These are phyloP conservation scores for Cymodocea nodosa DNA, from an alignment of 116 monocot genomes.

Conservation along the genomic window DNA sequence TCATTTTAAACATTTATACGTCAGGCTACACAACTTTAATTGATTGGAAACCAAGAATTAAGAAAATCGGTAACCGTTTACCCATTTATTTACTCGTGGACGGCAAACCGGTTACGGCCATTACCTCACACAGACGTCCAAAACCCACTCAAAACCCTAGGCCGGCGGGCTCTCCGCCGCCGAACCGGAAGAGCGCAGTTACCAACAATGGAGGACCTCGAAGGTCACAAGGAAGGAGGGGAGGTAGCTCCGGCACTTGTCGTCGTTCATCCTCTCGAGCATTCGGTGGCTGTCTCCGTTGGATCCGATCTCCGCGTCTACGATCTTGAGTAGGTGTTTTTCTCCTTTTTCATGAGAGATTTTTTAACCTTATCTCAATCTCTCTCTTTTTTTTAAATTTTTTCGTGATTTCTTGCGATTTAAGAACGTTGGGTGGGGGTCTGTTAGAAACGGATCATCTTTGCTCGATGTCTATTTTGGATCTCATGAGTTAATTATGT, in stretches of 20 bases:
- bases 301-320: slow-evolving; percentile 77
- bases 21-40: too few relatives aligned
- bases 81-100: background rate
- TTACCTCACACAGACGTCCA: too few relatives aligned
- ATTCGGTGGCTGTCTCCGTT: slow-evolving; percentile 56
- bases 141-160: slow-evolving; percentile 1
- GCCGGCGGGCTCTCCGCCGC: background rate
- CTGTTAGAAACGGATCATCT: background rate
- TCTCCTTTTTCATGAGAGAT: background rate
- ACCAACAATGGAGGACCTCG: slow-evolving; percentile 7
- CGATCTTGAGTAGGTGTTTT: slow-evolving; percentile 50
- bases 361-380: too few relatives aligned
- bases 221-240: slow-evolving; percentile 18
- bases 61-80: too few relatives aligned
- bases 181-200: background rate
- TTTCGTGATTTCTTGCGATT: background rate
- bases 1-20: too few relatives aligned
- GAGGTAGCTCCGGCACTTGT: slow-evolving; percentile 75
- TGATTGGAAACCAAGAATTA: too few relatives aligned
- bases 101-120: too few relatives aligned
- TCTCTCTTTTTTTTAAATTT: too few relatives aligned
- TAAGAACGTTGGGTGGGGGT: background rate
- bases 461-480: background rate
- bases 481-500: background rate
- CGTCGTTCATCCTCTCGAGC: slow-evolving; percentile 54